Conservation (phyloP, 2,329 filamentous ascomycete genomes). For the Fusarium sp. region DNA sequence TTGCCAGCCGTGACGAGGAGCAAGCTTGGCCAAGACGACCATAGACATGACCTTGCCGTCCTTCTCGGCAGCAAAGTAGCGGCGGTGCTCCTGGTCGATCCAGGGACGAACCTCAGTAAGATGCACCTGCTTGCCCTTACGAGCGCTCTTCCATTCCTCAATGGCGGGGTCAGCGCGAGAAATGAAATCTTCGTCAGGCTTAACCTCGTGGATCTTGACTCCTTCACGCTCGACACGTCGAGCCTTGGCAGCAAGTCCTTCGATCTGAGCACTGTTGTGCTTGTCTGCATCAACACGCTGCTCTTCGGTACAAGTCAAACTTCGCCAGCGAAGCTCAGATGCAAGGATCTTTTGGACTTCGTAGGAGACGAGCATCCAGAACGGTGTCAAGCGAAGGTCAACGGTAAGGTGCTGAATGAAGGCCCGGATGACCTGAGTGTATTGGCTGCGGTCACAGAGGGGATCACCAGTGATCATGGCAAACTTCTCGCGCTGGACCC, state of each 20-base stretch:
- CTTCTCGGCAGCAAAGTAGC: constrained; percentile 85
- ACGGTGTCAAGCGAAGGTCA: constrained; percentile 75
- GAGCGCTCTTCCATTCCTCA: constrained; percentile 79
- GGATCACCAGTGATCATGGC: constrained; percentile 90
- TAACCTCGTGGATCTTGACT: constrained; percentile 80
- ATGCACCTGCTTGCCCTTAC: constrained; percentile 88
- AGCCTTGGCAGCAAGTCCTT: constrained; percentile 75
- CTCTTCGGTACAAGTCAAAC: constrained; percentile 87
- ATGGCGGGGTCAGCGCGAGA: constrained; percentile 78
- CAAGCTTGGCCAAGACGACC: constrained; percentile 84
- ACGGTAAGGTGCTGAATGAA: constrained; percentile 82
- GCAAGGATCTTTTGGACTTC: constrained; percentile 83
- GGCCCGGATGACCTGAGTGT: constrained; percentile 74
- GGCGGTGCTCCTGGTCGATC: constrained; percentile 83
- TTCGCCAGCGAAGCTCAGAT: constrained; percentile 85
- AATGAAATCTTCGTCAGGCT: constrained; percentile 75
- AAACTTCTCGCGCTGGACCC: constrained; percentile 79
- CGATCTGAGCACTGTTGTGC: constrained; percentile 59
- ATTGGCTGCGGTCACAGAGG: constrained; percentile 83
- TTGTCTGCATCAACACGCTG: constrained; percentile 84
- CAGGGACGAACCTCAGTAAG: constrained; percentile 90
- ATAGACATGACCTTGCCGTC: constrained; percentile 79
- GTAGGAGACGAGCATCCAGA: constrained; percentile 90
- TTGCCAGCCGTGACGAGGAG: constrained; percentile 87
- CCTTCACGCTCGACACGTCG: constrained; percentile 85